Evolutionary conservation across 2,329 filamentous ascomycete species (phyloP).

Genomic region (Trematosphaeria pertusa): DNA sequence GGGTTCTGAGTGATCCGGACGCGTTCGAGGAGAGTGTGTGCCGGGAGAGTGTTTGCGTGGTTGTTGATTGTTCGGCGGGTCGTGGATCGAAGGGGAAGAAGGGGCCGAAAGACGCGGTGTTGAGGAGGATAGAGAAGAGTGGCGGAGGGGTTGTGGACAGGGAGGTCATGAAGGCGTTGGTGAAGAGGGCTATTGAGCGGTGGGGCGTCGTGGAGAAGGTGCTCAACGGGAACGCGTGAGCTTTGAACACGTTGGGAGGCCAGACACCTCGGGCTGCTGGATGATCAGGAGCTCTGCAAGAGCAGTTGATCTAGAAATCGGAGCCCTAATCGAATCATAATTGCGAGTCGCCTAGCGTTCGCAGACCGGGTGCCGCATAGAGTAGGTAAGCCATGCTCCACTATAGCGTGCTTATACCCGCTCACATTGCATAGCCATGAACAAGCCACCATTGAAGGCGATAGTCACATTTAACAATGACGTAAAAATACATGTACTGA

Average conservation of each 20-base stretch:
- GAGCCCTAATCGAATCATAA: too few species aligned
- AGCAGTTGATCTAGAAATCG: too few species aligned
- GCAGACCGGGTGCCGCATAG: too few species aligned
- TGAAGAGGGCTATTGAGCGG: slow-evolving; percentile 66
- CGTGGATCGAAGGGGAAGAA: too few species aligned
- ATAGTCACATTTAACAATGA: not conserved
- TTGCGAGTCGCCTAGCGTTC: too few species aligned
- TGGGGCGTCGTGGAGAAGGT: slow-evolving; percentile 65
- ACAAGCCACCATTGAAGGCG: not conserved
- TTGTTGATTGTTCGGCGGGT: slow-evolving; percentile 69
- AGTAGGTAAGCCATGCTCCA: too few species aligned
- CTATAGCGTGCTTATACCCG: too few species aligned
- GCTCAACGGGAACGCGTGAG: slow-evolving; percentile 20
- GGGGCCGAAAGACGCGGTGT: slow-evolving; percentile 67
- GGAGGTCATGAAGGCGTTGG: slow-evolving; percentile 66
- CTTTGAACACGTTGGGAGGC: too few species aligned
- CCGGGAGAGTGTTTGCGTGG: slow-evolving; percentile 80
- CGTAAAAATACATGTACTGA: not conserved
- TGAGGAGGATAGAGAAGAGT: slow-evolving; percentile 79
- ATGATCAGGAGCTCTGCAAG: too few species aligned
- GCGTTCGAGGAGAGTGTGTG: slow-evolving; percentile 87
- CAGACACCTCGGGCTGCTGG: too few species aligned
- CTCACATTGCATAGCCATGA: too few species aligned
- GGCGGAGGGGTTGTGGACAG: slow-evolving; percentile 76
- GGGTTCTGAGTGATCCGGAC: slow-evolving; percentile 89